Conservation (phyloP, 441 rosid genomes). For the Hura crepitans region DNA sequence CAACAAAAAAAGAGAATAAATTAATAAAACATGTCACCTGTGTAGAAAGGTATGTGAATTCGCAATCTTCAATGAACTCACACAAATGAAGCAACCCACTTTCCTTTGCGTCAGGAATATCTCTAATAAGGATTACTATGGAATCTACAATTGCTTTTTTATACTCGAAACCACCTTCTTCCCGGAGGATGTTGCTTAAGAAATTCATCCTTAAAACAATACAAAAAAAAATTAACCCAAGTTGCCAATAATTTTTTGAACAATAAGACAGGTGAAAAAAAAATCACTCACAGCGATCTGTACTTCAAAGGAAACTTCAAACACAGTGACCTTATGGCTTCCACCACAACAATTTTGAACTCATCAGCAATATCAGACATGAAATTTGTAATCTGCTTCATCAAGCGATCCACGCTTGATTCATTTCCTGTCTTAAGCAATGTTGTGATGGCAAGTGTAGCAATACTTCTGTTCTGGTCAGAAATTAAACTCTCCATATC, state of each 20-base stretch:
- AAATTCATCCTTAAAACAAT: slow-evolving; percentile 82
- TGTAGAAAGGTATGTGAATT: slow-evolving; percentile 94
- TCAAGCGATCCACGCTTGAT: slow-evolving; percentile 88
- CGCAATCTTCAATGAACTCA: slow-evolving; percentile 98
- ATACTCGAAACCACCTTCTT: slow-evolving; percentile 98
- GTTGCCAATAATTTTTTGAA: slow-evolving; percentile 5
- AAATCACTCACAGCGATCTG: slow-evolving; percentile 68
- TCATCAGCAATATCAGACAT: slow-evolving; percentile 99
- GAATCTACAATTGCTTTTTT: slow-evolving; percentile 96
- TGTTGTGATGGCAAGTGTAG: slow-evolving; percentile 95
- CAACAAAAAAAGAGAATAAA: slow-evolving; percentile 5
- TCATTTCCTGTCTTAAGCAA: slow-evolving; percentile 96
- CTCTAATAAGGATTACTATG: slow-evolving; percentile 84
- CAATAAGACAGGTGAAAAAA: background rate
- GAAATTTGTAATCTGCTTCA: slow-evolving; percentile 97
- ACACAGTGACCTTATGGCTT: slow-evolving; percentile 89
- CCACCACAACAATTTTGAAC: slow-evolving; percentile 97
- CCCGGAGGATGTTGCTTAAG: slow-evolving; percentile 90
- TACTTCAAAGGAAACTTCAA: slow-evolving; percentile 92
- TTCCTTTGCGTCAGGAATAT: slow-evolving; percentile 95
- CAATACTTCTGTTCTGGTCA: slow-evolving; percentile 96
- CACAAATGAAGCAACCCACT: slow-evolving; percentile 93
- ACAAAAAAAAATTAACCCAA: slow-evolving; percentile 3
- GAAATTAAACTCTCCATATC: slow-evolving; percentile 99
- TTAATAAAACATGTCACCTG: slow-evolving; percentile 50